A percentile compares a stretch with the other conserved stretches of the same genome.
These are phyloP conservation scores for Linnemannia exigua DNA, from an alignment of 192 early-diverging fungal species.

Conservation along the genomic window DNA sequence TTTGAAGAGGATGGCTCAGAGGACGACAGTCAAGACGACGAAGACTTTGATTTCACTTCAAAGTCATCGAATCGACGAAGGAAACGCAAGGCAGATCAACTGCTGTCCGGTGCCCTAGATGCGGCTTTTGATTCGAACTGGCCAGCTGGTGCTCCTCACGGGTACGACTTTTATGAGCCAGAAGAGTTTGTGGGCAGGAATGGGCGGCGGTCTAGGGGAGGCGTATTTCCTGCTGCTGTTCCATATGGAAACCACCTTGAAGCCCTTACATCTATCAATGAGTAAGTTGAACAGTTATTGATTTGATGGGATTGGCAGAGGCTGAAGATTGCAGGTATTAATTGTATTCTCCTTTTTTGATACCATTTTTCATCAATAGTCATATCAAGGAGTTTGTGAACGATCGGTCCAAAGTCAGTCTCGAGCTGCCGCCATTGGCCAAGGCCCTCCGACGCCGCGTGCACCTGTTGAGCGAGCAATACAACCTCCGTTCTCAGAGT, in stretches of 20 bases:
- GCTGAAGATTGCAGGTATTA: not conserved
- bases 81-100: not conserved
- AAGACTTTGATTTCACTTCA: conserved; percentile 21
- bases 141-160: conserved; percentile 11
- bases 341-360: not conserved
- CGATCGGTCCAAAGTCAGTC: conserved; percentile 2
- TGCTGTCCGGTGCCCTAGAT: conserved; percentile 5
- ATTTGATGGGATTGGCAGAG: not conserved
- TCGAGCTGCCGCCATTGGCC: conserved; percentile 58
- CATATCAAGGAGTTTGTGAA: conserved; percentile 24
- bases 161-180: conserved; percentile 2
- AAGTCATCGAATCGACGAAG: conserved; percentile 2
- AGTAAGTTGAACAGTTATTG: not conserved
- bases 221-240: not conserved
- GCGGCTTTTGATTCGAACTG: not conserved
- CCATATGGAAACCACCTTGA: not conserved
- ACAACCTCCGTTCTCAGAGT: conserved; percentile 60
- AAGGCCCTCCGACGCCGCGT: conserved; percentile 53
- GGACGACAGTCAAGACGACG: conserved; percentile 29
- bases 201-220: not conserved
- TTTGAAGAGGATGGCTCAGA: conserved; percentile 21
- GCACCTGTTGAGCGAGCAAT: conserved; percentile 52
- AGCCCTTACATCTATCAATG: not conserved
- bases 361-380: not conserved
- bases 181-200: not conserved